These are phyloP conservation scores for Micromonas pusilla DNA, from an alignment of 139 green algal species.

Conservation along the genomic window DNA sequence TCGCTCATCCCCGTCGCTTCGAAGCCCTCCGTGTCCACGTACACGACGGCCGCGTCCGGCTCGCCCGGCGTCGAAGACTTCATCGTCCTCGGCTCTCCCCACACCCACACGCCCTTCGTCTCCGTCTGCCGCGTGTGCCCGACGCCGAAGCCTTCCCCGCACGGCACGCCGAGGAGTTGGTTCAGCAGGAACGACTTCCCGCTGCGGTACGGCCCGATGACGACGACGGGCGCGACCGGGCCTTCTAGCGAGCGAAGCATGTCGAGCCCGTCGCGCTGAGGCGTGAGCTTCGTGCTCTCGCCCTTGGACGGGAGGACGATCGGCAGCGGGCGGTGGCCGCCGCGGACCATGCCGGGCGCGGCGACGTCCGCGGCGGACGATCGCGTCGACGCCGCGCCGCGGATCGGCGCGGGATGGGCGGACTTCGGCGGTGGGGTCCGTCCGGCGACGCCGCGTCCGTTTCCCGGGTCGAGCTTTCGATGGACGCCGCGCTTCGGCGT, in stretches of 20 bases:
- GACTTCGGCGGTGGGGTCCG: no score
- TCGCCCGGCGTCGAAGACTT: no score
- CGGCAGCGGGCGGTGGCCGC: background rate
- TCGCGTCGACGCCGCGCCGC: background rate
- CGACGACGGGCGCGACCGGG: constrained; percentile 59
- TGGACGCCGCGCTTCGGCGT: background rate
- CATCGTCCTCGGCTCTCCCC: constrained; percentile 59
- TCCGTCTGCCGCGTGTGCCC: constrained; percentile 82
- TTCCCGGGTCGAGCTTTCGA: no score
- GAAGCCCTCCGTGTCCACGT: constrained; percentile 90
- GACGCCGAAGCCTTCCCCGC: constrained; percentile 82
- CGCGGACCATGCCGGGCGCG: no score
- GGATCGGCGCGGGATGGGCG: no score
- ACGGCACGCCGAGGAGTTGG: constrained; percentile 76
- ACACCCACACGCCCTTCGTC: constrained; percentile 91
- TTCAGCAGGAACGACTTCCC: constrained; percentile 90
- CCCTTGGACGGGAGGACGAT: background rate
- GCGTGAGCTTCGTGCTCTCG: background rate
- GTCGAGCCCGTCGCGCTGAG: constrained; percentile 4
- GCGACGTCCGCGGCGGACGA: no score
- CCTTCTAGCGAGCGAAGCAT: background rate
- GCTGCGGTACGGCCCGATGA: constrained; percentile 83
- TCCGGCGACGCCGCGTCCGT: no score
- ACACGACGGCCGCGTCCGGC: constrained; percentile 56
- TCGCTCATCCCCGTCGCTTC: constrained; percentile 78